Conservation (phyloP, 257 asterid species). For the Solanum tarapatanum region DNA sequence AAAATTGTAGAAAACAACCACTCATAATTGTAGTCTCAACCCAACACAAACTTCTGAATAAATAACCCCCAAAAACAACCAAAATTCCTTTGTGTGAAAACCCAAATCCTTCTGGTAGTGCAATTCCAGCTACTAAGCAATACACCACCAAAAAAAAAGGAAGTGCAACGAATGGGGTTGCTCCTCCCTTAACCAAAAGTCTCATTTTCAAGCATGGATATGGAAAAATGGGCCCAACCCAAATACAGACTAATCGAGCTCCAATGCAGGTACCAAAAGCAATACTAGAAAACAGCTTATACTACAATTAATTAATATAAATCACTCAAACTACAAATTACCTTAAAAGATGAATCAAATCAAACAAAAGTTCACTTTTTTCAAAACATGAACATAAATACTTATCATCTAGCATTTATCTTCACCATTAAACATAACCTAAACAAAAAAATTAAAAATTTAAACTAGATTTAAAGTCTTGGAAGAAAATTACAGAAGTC, state of each 20-base stretch:
- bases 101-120: background rate
- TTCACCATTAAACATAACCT: background rate
- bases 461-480: background rate
- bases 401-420: background rate
- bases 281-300: background rate
- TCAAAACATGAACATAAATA: background rate
- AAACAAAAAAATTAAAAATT: background rate
- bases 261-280: background rate
- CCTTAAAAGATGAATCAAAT: background rate
- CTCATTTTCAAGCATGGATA: background rate
- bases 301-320: background rate
- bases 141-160: background rate
- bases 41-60: background rate
- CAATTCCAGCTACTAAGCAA: background rate
- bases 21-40: background rate
- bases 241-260: background rate
- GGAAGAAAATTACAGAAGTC: background rate
- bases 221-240: background rate
- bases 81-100: background rate
- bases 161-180: background rate
- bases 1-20: background rate
- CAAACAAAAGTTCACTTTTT: background rate
- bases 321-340: background rate
- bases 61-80: background rate
- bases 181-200: background rate